Conservation (phyloP, 1,139 yeast genomes). For the Pichia inconspicua region DNA sequence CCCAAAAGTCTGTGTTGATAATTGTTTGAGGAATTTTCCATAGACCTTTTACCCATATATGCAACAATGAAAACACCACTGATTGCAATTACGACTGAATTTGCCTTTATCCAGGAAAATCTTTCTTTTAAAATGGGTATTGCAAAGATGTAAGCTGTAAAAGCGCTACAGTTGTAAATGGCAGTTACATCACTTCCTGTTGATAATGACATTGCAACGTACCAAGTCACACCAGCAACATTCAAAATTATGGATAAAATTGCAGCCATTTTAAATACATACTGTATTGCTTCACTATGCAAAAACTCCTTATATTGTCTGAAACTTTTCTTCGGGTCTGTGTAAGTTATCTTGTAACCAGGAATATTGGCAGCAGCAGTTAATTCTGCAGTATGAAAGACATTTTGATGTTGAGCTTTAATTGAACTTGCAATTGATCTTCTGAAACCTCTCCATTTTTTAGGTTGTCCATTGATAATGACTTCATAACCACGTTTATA, state of each 20-base stretch:
- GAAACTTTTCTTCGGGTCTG: slow-evolving; percentile 21
- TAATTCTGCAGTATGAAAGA: slow-evolving; percentile 30
- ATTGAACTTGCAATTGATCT: slow-evolving; percentile 35
- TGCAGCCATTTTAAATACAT: slow-evolving; percentile 39
- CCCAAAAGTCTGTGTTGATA: slow-evolving; percentile 66
- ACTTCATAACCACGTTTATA: slow-evolving; percentile 27
- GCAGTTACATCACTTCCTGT: slow-evolving; percentile 86
- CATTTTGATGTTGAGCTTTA: slow-evolving; percentile 33
- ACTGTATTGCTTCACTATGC: slow-evolving; percentile 39
- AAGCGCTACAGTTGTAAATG: slow-evolving; percentile 83
- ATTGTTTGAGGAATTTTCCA: slow-evolving; percentile 12
- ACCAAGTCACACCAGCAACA: slow-evolving; percentile 80
- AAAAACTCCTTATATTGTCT: slow-evolving; percentile 36
- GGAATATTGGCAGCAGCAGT: slow-evolving; percentile 24
- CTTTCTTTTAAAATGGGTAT: slow-evolving; percentile 63
- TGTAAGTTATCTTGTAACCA: slow-evolving; percentile 15
- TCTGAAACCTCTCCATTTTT: slow-evolving; percentile 33
- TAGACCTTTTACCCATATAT: slow-evolving; percentile 45
- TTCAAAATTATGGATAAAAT: slow-evolving; percentile 54
- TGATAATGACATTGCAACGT: slow-evolving; percentile 71
- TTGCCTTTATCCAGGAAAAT: slow-evolving; percentile 56
- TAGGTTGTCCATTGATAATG: slow-evolving; percentile 25
- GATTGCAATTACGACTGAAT: slow-evolving; percentile 65
- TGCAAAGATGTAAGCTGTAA: slow-evolving; percentile 80
- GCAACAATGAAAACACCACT: slow-evolving; percentile 75